Conservation (phyloP, 176 grass and related monocot species). For the Bolboschoenus planiculmis region DNA sequence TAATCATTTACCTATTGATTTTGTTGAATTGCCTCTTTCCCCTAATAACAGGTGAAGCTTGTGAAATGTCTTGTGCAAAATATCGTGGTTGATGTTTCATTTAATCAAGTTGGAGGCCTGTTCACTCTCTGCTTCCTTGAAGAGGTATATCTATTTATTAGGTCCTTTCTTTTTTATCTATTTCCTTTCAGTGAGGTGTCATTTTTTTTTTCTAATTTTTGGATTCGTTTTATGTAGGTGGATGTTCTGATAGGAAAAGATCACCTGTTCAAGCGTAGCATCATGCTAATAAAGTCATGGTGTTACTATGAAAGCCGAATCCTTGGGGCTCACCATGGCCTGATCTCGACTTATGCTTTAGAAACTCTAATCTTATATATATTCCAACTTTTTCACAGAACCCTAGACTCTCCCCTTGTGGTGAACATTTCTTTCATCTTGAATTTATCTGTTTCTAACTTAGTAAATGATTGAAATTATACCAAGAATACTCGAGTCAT, state of each 20-base stretch:
- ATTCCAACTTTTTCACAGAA: constrained; percentile 64
- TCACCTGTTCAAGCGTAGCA: constrained; percentile 77
- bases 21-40: constrained; percentile 1
- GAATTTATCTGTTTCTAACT: background rate
- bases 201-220: background rate
- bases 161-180: background rate
- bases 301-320: constrained; percentile 98
- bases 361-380: constrained; percentile 76
- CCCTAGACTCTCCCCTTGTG: constrained; percentile 59
- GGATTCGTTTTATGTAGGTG: constrained; percentile 42
- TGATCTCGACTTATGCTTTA: constrained; percentile 94
- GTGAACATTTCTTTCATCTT: constrained; percentile 34
- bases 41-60: constrained; percentile 71
- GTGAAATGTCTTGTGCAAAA: constrained; percentile 90
- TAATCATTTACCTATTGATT: background rate
- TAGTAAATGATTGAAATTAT: background rate
- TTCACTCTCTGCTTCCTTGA: constrained; percentile 93
- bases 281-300: constrained; percentile 92
- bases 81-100: constrained; percentile 80
- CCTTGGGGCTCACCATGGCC: constrained; percentile 89
- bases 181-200: constrained; percentile 2
- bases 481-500: background rate
- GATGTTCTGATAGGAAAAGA: constrained; percentile 60
- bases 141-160: constrained; percentile 36
- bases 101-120: constrained; percentile 88